Evolutionary conservation across 2,329 filamentous ascomycete species (phyloP), one percentile per base, ranked within the genome.

Genomic region (Scolecobasidium constrictum): DNA sequence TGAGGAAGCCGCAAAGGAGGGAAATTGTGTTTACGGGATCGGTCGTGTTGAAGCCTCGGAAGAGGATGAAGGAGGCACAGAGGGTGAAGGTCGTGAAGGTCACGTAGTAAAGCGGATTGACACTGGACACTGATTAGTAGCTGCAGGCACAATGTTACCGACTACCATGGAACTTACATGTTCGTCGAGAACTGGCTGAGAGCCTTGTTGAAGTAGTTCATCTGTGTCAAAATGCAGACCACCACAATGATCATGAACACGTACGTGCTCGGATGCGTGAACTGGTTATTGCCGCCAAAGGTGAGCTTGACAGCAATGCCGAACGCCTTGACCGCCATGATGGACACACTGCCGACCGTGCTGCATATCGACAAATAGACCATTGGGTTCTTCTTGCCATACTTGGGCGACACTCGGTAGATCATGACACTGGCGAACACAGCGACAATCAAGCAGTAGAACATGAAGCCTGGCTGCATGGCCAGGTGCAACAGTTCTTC

Each of bases 181-280:
- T 93, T 94, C 22, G 92, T 95, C 21, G 86, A 90, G 65, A 96
- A 98, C 56, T 93, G 87, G 62, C 86, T 93, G 47, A 98, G 69
- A 5, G 92, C 92, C 65, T 98, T 98, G 72, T 98, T 98, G 66
- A 98, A 94, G 65, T 98, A 98, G 65, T 98, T 98, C 92, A 98
- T 96, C 71, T 98, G 92, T 6, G 88, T 95, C 52, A 98, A 63
- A 58, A 98, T 96, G 69, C 92, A 98, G 50, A 95, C 86, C 3
- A 74, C 72, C 0, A 88, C 92, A 50, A 96, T 77, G 51, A 98
- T 95, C 64, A 90, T 81, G 61, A 98, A 98, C 49, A 95, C 88
- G 55, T 98, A 98, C 46, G 93, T 98, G 39, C 87, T 94, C 2
- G 93, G 86, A 53, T 94, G 86, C 4, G 77, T 78, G 62, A 98